phyloP scores from a whole-genome alignment of 352 stramenopile genomes.

The Aphanomyces invadans region DNA sequence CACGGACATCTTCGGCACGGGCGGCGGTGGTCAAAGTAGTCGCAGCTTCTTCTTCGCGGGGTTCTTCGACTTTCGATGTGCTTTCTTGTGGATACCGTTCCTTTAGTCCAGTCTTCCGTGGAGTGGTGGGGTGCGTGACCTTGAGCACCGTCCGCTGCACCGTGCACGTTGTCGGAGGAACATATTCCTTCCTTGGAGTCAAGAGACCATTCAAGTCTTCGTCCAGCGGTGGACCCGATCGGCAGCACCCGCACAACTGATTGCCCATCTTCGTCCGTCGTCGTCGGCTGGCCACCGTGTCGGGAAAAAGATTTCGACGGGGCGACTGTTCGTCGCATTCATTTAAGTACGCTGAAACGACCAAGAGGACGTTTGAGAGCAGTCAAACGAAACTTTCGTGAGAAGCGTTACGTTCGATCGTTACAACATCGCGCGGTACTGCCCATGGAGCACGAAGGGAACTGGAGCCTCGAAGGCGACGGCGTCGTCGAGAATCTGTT shows the following conservation, averaged over 20 bases:
- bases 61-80: not conserved
- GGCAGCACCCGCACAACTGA: slow-evolving; percentile 11
- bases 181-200: slow-evolving; percentile 18
- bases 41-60: not conserved
- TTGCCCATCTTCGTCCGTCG: slow-evolving; percentile 4
- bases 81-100: not conserved
- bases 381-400: not conserved
- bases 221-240: not conserved
- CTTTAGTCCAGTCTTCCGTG: not conserved
- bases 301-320: not conserved
- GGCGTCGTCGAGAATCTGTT: slow-evolving; percentile 85
- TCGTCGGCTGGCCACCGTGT: not conserved
- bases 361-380: not conserved
- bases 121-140: not conserved
- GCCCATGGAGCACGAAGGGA: slow-evolving; percentile 22
- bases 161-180: slow-evolving; percentile 14
- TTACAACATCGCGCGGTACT: slow-evolving; percentile 3
- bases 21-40: not conserved
- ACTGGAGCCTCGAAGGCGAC: slow-evolving; percentile 66
- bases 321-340: not conserved
- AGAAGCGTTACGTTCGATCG: not conserved
- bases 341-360: not conserved
- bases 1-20: not conserved
- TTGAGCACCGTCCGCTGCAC: slow-evolving; percentile 12
- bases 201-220: slow-evolving; percentile 5